These are phyloP conservation scores for Pythium sp. DNA, from an alignment of 352 stramenopile genomes.

Conservation along the genomic window DNA sequence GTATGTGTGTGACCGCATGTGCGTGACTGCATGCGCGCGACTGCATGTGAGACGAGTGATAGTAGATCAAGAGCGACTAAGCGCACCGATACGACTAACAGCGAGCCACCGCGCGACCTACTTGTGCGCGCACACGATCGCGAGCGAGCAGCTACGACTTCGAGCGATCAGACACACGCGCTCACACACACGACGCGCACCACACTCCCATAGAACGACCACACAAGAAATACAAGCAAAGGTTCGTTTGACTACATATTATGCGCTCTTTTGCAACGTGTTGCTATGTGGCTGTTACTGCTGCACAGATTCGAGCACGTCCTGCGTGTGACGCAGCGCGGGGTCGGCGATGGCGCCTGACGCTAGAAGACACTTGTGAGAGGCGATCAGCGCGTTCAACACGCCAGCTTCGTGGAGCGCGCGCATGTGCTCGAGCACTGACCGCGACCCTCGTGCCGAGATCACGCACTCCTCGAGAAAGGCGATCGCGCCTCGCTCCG, in stretches of 20 bases:
- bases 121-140: not conserved
- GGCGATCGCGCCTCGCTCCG: not conserved
- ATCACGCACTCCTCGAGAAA: not conserved
- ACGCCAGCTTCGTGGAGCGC: slow-evolving; percentile 2
- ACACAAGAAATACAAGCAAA: slow-evolving; percentile 5
- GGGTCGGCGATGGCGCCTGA: not conserved
- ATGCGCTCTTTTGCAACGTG: slow-evolving; percentile 3
- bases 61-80: not conserved
- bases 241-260: slow-evolving; percentile 6
- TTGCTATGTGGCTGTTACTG: not conserved
- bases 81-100: not conserved
- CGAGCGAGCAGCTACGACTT: slow-evolving; percentile 3
- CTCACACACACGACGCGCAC: slow-evolving; percentile 6
- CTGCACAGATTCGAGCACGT: slow-evolving; percentile 8
- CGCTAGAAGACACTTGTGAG: slow-evolving; percentile 4
- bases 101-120: not conserved
- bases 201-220: slow-evolving; percentile 1
- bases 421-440: slow-evolving; percentile 7
- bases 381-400: not conserved
- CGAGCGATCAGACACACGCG: slow-evolving; percentile 2
- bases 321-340: not conserved
- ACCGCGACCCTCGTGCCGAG: slow-evolving; percentile 3
- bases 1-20: not conserved
- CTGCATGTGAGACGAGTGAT: not conserved
- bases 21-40: too few species aligned